Conservation (phyloP, 306 rosid species). For the Mimosa pudica region DNA sequence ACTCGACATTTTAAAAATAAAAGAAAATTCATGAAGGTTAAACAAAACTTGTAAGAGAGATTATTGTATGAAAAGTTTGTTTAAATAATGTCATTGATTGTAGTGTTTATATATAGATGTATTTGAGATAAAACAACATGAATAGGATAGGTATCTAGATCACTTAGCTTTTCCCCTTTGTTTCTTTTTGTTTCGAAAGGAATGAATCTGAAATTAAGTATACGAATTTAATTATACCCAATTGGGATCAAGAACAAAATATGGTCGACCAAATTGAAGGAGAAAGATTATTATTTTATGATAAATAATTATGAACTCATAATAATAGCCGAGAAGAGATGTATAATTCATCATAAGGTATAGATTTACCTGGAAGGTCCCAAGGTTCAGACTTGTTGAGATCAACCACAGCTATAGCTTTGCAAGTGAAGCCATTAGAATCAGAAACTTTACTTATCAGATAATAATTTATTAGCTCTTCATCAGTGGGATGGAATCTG, state of each 20-base stretch:
- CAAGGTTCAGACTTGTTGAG: conserved; percentile 94
- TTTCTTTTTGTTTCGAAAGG: background rate
- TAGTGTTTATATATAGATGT: background rate
- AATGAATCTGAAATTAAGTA: background rate
- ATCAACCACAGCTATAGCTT: conserved; percentile 83
- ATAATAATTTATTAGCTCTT: conserved; percentile 84
- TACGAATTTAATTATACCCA: background rate
- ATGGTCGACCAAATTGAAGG: background rate
- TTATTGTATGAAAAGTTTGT: no score
- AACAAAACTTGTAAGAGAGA: background rate
- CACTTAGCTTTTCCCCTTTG: background rate
- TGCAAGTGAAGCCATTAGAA: conserved; percentile 52
- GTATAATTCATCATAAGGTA: background rate
- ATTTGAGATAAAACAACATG: background rate
- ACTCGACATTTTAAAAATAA: background rate
- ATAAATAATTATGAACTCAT: background rate
- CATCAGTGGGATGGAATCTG: conserved; percentile 95
- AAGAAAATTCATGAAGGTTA: background rate
- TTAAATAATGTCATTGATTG: background rate
- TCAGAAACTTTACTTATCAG: conserved; percentile 74
- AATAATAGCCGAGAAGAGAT: conserved; percentile 25
- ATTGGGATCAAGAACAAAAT: background rate
- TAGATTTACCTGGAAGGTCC: conserved; percentile 59
- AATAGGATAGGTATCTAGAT: no score
- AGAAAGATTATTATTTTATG: no score